Base-by-base conservation (phyloP, 306 rosid species). In the Vicia sativa region DNA sequence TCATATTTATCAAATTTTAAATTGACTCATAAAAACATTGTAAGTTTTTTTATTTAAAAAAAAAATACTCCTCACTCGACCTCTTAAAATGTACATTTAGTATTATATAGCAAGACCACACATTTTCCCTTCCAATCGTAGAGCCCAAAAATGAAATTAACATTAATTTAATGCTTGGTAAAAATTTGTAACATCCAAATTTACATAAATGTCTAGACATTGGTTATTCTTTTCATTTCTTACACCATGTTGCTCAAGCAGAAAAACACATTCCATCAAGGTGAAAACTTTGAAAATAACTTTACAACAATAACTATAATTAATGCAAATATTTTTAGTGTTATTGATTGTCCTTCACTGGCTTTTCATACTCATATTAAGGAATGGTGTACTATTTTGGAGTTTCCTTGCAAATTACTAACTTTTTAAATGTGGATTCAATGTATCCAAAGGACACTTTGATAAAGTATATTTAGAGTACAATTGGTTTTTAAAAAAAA, bases 91-190 rank as follows among this genome's bases (percentile, higher is more conserved):
- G n/a, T n/a, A n/a, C n/a, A n/a, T n/a, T n/a, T 65, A 26, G 39
- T 26, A 48, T 37, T 11, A n/a, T 42, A 26, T n/a, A 45, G 60
- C 48, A 71, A 5, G 42, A 43, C 31, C 50, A 55, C 0, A 12
- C 34, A 19, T 57, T 1, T 56, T 57, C 16, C 26, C n/a, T 12
- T 37, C 79, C 74, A 65, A 74, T 34, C 66, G 29, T 14, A 21
- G 21, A 31, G 11, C 31, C 5, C 16, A 19, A 57, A 16, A 57
- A 45, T 7, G 38, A 74, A 46, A 49, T 54, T 60, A 41, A 64
- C 65, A 23, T 58, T 31, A 67, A 2, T 54, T 44, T 9, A 28
- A 53, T 28, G 26, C 23, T 14, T 42, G 2, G n/a, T 18, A 41
- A 7, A 55, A 72, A 29, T 28, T 55, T 18, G 10, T n/a, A 28